phyloP scores from a whole-genome alignment of 305 asterid genomes.

The Ajuga reptans region DNA sequence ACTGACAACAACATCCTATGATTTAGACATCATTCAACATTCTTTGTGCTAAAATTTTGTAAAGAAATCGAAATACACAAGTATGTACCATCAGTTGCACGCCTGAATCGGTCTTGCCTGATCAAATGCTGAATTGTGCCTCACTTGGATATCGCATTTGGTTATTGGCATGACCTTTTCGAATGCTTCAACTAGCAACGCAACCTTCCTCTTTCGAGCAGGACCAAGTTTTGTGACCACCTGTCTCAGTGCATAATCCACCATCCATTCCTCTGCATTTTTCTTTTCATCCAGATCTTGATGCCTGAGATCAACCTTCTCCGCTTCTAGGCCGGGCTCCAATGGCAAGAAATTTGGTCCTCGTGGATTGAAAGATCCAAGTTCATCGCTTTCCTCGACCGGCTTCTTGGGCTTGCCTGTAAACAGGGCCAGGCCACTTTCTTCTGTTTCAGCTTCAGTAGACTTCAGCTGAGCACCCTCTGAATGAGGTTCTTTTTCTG shows the following conservation, averaged over 20 bases:
- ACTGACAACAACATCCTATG: not conserved
- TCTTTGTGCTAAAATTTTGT: not conserved
- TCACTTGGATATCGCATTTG: constrained; percentile 35
- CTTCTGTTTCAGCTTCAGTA: constrained; percentile 19
- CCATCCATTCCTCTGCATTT: constrained; percentile 84
- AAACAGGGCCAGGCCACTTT: constrained; percentile 1
- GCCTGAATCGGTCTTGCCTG: constrained; percentile 50
- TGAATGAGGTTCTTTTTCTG: constrained; percentile 6
- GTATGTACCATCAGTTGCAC: constrained; percentile 49
- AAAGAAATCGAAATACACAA: not conserved
- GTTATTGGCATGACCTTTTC: constrained; percentile 65
- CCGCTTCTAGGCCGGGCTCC: constrained; percentile 58
- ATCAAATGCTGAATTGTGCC: constrained; percentile 30
- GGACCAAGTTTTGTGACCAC: constrained; percentile 61
- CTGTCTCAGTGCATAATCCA: constrained; percentile 72
- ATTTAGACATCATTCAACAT: not conserved
- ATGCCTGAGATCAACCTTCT: constrained; percentile 76
- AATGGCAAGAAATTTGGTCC: constrained; percentile 58
- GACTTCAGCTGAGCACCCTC: not conserved
- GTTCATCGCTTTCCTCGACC: constrained; percentile 31
- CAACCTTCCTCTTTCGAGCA: constrained; percentile 71
- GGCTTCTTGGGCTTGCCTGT: constrained; percentile 27
- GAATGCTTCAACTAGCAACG: constrained; percentile 76
- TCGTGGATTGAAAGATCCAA: constrained; percentile 54
- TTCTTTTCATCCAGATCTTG: constrained; percentile 61